phyloP scores from a whole-genome alignment of 2,329 filamentous ascomycete species.

The Aspergillus sp. region DNA sequence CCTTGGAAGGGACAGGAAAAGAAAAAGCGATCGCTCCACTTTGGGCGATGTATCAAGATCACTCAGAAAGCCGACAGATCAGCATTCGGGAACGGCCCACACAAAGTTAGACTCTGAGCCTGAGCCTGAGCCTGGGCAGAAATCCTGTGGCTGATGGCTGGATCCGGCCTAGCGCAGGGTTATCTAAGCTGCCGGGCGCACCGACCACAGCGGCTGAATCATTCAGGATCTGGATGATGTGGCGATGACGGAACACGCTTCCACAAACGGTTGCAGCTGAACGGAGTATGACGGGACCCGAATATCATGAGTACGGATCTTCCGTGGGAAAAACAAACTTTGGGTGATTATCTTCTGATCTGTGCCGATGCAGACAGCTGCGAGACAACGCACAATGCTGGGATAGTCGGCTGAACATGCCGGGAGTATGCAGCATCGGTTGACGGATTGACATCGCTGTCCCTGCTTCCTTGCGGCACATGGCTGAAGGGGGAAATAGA shows the following conservation, averaged over 20 bases:
- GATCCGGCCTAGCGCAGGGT: constrained; percentile 1
- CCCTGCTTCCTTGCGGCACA: constrained; percentile 10
- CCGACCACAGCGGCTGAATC: constrained; percentile 3
- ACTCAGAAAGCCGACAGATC: constrained; percentile 26
- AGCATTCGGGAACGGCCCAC: constrained; percentile 25
- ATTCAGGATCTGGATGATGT: constrained; percentile 3
- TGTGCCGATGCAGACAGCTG: constrained; percentile 10
- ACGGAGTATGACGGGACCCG: no score
- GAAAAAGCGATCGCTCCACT: background rate
- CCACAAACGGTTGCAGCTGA: background rate
- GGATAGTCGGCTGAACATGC: constrained; percentile 14
- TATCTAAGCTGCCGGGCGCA: constrained; percentile 14
- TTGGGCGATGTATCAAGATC: constrained; percentile 21
- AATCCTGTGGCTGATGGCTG: constrained; percentile 21
- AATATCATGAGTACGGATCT: no score
- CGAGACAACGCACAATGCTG: constrained; percentile 12
- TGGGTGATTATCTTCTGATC: background rate
- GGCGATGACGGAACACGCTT: constrained; percentile 19
- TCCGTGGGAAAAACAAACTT: background rate
- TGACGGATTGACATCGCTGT: constrained; percentile 15
- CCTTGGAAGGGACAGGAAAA: background rate
- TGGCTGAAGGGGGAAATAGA: constrained; percentile 3
- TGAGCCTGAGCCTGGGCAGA: constrained; percentile 2
- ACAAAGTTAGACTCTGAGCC: background rate
- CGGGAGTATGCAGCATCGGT: constrained; percentile 19